These are phyloP conservation scores for Posidonia oceanica DNA, from an alignment of 116 monocot genomes.

Conservation along the genomic window DNA sequence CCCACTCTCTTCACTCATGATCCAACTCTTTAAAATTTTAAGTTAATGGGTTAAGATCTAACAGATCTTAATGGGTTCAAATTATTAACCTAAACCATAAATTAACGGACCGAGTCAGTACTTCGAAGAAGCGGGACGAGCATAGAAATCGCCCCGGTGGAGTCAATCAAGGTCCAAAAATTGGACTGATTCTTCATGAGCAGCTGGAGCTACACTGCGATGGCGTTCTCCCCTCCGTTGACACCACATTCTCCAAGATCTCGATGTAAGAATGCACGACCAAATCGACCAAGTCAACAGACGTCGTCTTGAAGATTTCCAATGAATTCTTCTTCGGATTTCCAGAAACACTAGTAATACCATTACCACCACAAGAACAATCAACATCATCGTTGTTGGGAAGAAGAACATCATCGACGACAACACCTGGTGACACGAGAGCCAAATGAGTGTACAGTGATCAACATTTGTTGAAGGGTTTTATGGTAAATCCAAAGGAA, in stretches of 20 bases:
- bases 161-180: constrained; percentile 57
- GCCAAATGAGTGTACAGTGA: constrained; percentile 18
- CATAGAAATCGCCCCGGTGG: constrained; percentile 42
- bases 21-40: no score
- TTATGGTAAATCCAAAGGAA: no score
- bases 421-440: background rate
- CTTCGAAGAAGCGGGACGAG: constrained; percentile 58
- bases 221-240: constrained; percentile 31
- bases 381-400: background rate
- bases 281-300: background rate
- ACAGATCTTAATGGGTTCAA: no score
- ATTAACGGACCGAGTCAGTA: constrained; percentile 35
- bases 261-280: constrained; percentile 1
- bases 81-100: no score
- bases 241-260: constrained; percentile 27
- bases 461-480: no score
- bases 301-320: constrained; percentile 10
- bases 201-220: constrained; percentile 40
- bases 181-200: constrained; percentile 85
- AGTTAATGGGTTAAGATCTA: no score
- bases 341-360: background rate
- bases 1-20: no score
- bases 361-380: background rate
- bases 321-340: constrained; percentile 4
- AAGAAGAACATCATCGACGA: background rate